A percentile compares a stretch with the other conserved stretches of the same genome.
Evolutionary conservation across 331 rosid species (phyloP).

Genomic region (Malus hybrid): DNA sequence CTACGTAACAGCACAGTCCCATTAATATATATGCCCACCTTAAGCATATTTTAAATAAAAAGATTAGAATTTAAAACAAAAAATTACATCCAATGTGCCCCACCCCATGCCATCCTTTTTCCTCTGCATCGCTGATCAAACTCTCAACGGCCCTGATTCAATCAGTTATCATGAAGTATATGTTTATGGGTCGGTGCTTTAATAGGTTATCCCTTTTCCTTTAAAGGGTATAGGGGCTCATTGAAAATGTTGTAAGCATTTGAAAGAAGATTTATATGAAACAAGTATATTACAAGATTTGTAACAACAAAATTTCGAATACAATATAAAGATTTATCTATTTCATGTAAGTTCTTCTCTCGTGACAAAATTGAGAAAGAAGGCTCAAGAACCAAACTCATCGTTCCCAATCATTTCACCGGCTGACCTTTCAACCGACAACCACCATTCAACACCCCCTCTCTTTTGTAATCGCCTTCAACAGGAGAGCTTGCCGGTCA

Average conservation of each 20-base stretch:
- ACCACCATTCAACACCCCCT: neutral
- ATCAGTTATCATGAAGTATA: neutral
- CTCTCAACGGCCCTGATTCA: neutral
- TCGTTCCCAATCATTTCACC: slow-evolving; percentile 46
- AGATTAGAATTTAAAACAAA: neutral
- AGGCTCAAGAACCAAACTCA: neutral
- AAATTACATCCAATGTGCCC: neutral
- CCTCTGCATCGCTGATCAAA: neutral
- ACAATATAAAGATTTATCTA: too few species aligned
- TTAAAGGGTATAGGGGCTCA: too few species aligned
- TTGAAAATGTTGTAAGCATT: too few species aligned
- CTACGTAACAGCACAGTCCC: neutral
- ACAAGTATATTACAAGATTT: too few species aligned
- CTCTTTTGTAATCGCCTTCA: neutral
- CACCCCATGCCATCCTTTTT: neutral
- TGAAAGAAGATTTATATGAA: too few species aligned
- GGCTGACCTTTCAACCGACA: slow-evolving; percentile 46
- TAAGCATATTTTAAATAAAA: neutral
- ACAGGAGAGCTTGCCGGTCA: slow-evolving; percentile 26
- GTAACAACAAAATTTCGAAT: too few species aligned
- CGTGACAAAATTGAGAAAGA: neutral
- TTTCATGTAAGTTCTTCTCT: neutral
- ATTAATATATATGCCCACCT: neutral
- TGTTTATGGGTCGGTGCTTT: too few species aligned
- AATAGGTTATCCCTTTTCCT: too few species aligned